Evolutionary conservation across 768 basidiomycete genomes (phyloP), one percentile per base, ranked within the genome.

Genomic region (Hygrophoropsis aurantiaca): DNA sequence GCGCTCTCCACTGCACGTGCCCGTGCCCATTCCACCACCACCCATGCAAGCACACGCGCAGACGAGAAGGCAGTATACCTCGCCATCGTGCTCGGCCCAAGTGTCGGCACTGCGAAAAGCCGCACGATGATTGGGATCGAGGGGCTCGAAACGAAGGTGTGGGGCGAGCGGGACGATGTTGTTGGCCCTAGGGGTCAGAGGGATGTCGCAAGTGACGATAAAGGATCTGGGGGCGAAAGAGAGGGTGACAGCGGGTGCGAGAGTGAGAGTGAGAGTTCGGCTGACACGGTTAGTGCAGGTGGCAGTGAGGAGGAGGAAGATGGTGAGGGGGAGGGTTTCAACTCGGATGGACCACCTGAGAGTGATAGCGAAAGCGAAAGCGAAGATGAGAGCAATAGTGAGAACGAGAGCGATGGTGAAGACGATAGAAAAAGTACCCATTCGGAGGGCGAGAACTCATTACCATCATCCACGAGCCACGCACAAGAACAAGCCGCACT

Each of bases 1-100:
- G 78, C 85, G 0, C 71, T 91, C 5, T 85, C 87, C 1, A 82
- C 81, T 0, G 83, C 88, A 0, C 67, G 87, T 16, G 82, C 85
- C 1, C n/a, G n/a, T n/a, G n/a, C n/a, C n/a, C 85, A 1, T 52
- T 55, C n/a, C 49, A 55, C 20, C 15, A 23, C 36, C 46, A 8
- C 48, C 57, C 33, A 44, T 38, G 15, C 49, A 39, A 11, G 13
- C 7, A 13, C 6, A 30, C 7, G 27, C 13, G 27, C 27, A 13
- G 13, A 30, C 13, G 27, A 6, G 6, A 30, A 6, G 6, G 7
- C 27, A 13, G 27, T 30, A 1, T 81, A 84, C 56, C 65, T 91
- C 13, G 77, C 78, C 0, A 73, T 90, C 34, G 67, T 84, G 10
- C 71, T 90, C 2, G 88, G 88, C 2, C 80, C 87, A 0, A 85